Conservation (phyloP, 2,329 filamentous ascomycete genomes). For the Dactylellina sp. region DNA sequence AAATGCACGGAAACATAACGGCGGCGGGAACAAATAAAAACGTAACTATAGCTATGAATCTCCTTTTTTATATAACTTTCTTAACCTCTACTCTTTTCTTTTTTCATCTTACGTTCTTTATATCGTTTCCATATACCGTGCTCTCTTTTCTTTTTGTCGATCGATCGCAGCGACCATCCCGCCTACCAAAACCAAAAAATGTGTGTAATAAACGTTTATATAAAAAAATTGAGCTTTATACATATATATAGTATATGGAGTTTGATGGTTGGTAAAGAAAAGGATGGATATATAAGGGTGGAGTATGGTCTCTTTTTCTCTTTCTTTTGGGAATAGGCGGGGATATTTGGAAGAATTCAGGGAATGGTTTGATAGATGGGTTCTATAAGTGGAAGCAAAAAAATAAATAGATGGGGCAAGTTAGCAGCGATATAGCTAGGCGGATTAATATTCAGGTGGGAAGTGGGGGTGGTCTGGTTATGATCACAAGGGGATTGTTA, state of each 20-base stretch:
- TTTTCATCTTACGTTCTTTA: constrained; percentile 1
- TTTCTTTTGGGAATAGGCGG: too few species aligned
- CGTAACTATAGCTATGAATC: constrained; percentile 15
- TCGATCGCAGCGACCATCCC: not conserved
- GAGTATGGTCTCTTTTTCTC: constrained; percentile 59
- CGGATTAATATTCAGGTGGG: too few species aligned
- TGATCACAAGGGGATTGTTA: too few species aligned
- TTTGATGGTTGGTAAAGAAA: not conserved
- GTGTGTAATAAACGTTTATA: constrained; percentile 15
- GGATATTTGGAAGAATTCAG: too few species aligned
- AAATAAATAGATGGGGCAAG: too few species aligned
- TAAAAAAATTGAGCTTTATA: constrained; percentile 5
- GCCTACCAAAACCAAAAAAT: not conserved
- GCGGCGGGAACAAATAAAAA: constrained; percentile 6
- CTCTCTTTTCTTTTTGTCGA: not conserved
- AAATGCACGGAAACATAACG: constrained; percentile 18
- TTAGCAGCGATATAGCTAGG: too few species aligned
- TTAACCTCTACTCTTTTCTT: not conserved
- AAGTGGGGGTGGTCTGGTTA: too few species aligned
- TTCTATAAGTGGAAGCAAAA: too few species aligned
- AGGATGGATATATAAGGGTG: not conserved
- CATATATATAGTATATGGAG: too few species aligned
- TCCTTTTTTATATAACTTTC: not conserved
- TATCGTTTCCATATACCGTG: not conserved
- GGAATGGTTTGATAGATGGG: too few species aligned